phyloP scores from a whole-genome alignment of 768 basidiomycete genomes.

The Panaeolus cyanescens region DNA sequence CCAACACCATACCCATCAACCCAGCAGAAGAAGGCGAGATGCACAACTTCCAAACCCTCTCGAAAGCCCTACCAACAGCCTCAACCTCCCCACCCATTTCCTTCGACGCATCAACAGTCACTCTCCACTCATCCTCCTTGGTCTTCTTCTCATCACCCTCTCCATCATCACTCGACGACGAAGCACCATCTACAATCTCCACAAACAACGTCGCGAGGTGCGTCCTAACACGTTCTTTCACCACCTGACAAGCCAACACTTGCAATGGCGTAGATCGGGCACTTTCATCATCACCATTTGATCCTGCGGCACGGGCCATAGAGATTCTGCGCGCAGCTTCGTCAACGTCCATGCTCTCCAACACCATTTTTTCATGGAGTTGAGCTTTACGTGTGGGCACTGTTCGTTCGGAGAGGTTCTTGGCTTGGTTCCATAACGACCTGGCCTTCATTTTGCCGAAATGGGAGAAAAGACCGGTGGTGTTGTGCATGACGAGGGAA shows the following conservation, averaged over 20 bases:
- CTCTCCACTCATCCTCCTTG: constrained; percentile 42
- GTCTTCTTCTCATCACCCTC: constrained; percentile 31
- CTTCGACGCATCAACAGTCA: constrained; percentile 58
- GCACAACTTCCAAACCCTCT: constrained; percentile 51
- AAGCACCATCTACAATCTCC: constrained; percentile 34
- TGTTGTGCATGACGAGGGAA: constrained; percentile 51
- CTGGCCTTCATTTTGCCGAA: constrained; percentile 43
- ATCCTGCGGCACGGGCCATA: constrained; percentile 4
- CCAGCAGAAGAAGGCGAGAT: constrained; percentile 19
- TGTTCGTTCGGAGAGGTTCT: constrained; percentile 7
- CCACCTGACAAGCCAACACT: constrained; percentile 49
- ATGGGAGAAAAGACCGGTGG: constrained; percentile 28
- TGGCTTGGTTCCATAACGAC: constrained; percentile 33
- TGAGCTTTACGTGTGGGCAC: constrained; percentile 26
- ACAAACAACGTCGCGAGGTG: constrained; percentile 62
- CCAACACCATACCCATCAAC: constrained; percentile 17
- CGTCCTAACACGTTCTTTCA: constrained; percentile 52
- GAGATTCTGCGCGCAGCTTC: constrained; percentile 48
- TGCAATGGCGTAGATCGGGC: constrained; percentile 44
- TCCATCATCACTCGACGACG: too few relatives aligned
- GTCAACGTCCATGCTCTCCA: constrained; percentile 51
- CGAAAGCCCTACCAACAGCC: constrained; percentile 55
- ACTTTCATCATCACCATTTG: constrained; percentile 19
- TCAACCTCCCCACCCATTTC: constrained; percentile 63
- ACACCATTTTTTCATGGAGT: constrained; percentile 56